Conservation (phyloP, 1,284 basidiomycete genomes). For the Rhizoctonia solani region DNA sequence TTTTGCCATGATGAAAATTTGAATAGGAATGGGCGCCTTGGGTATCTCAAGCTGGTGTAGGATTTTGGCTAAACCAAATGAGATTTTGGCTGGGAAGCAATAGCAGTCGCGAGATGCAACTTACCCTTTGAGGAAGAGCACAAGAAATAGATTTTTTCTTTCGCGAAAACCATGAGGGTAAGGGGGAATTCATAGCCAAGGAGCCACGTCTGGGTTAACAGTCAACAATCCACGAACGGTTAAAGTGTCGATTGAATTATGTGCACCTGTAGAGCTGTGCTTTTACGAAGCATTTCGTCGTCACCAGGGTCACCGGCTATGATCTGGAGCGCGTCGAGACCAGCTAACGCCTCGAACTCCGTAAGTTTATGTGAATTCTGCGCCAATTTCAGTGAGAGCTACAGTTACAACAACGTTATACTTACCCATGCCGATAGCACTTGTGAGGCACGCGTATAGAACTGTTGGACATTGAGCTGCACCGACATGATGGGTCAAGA, state of each 20-base stretch:
- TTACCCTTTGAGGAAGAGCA: constrained; percentile 90
- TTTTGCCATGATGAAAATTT: constrained; percentile 72
- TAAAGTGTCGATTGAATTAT: constrained; percentile 11
- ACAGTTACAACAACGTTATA: neutral
- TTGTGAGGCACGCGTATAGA: constrained; percentile 18
- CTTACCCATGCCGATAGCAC: constrained; percentile 23
- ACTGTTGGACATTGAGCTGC: constrained; percentile 36
- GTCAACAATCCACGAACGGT: constrained; percentile 14
- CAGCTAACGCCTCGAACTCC: constrained; percentile 68
- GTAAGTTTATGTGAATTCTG: constrained; percentile 67
- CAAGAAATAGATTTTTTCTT: constrained; percentile 75
- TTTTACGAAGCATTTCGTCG: constrained; percentile 82
- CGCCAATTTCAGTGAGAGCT: neutral
- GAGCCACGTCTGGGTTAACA: constrained; percentile 76
- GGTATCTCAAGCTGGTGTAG: constrained; percentile 63
- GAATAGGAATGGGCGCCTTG: constrained; percentile 59
- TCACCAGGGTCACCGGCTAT: constrained; percentile 85
- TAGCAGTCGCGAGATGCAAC: constrained; percentile 36
- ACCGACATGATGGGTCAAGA: constrained; percentile 21
- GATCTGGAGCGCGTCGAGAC: constrained; percentile 72
- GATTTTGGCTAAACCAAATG: constrained; percentile 62
- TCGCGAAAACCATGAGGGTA: constrained; percentile 83
- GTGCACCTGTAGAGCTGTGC: constrained; percentile 86
- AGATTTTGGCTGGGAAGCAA: too few species aligned
- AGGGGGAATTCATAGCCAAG: constrained; percentile 97